phyloP scores from a whole-genome alignment of 2,329 filamentous ascomycete species.

The Nemania sp. region DNA sequence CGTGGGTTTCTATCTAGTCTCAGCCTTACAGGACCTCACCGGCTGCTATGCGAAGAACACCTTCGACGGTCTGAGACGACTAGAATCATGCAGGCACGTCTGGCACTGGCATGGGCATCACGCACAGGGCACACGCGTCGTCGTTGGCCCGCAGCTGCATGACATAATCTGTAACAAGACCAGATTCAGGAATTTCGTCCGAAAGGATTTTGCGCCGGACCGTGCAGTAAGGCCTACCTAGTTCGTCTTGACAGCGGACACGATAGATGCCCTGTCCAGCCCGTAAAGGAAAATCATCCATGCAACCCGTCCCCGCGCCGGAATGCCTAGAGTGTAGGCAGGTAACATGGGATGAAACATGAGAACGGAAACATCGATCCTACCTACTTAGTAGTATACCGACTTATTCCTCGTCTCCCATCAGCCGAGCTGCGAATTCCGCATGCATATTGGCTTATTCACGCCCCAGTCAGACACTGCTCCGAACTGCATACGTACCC shows the following conservation, averaged over 20 bases:
- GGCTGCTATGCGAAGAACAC: conserved; percentile 11
- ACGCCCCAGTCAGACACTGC: conserved; percentile 26
- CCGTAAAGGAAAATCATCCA: conserved; percentile 27
- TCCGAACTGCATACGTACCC: conserved; percentile 33
- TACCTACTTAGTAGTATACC: conserved; percentile 5
- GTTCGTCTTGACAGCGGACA: conserved; percentile 18
- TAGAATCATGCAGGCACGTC: conserved; percentile 37
- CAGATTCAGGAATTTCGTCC: conserved; percentile 34
- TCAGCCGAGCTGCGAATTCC: conserved; percentile 15
- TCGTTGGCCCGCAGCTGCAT: conserved; percentile 38
- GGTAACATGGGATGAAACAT: conserved; percentile 33
- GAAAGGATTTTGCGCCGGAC: conserved; percentile 25
- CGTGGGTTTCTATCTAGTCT: conserved; percentile 13
- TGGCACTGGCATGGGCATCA: conserved; percentile 40
- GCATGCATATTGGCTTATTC: conserved; percentile 20
- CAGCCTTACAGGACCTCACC: conserved; percentile 35
- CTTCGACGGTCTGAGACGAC: conserved; percentile 28
- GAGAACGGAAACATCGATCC: conserved; percentile 15
- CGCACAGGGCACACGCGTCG: conserved; percentile 36
- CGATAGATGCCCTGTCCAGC: conserved; percentile 20
- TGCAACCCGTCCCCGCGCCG: conserved; percentile 31
- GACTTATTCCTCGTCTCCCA: conserved; percentile 10
- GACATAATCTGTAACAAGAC: conserved; percentile 37
- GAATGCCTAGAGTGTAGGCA: conserved; percentile 14
- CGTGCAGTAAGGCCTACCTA: conserved; percentile 6